Base-by-base conservation (phyloP, 176 grass and related monocot genomes). In the maize (Zea mays) region DNA sequence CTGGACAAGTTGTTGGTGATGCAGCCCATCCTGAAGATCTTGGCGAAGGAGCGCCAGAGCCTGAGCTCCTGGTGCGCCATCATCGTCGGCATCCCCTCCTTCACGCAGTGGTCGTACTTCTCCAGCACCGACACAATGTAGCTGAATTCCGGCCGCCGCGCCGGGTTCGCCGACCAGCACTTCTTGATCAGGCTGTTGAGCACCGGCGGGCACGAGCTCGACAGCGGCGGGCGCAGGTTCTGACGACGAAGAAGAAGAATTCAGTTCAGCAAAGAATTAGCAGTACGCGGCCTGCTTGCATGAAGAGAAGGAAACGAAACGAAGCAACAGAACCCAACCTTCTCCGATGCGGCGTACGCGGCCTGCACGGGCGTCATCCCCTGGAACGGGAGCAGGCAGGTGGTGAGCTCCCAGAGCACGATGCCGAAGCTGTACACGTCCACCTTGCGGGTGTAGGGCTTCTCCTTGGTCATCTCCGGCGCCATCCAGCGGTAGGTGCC, bases 351-450 rank as follows among this genome's bases (percentile, higher is more conserved):
- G 38, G 96, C 96, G 79, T 99, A 99, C 1, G 92, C 92, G 15
- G 96, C 92, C 88, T 99, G 96, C 57, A 99, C 92, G 5, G 96
- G 96, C 1, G 96, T 99, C 96, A 99, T 99, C 15, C 96, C 92
- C 77, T 99, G 92, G 77, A 92, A 99, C 2, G 96, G 96, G 7
- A 96, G 89, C 10, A 99, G 90, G 43, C 91, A 93, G 11, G 96
- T 99, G n/a, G 96, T 99, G 65, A 99, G 88, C 80, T 99, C 96
- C 96, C 96, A 99, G 44, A 99, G 83, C 62, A 99, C 96, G 79
- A 99, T 93, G 41, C 96, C 96, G 49, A 99, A 99, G 82, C 96
- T 99, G 66, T 99, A 99, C 8, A 99, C 96, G n/a, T 99, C 96
- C 0, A 99, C 92, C 88, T 96, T 96, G 72, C 90, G 87, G 0